Evolutionary conservation across 2,329 filamentous ascomycete genomes (phyloP), one percentile per base, ranked within the genome.

Genomic region (Colletotrichum brevisporum): DNA sequence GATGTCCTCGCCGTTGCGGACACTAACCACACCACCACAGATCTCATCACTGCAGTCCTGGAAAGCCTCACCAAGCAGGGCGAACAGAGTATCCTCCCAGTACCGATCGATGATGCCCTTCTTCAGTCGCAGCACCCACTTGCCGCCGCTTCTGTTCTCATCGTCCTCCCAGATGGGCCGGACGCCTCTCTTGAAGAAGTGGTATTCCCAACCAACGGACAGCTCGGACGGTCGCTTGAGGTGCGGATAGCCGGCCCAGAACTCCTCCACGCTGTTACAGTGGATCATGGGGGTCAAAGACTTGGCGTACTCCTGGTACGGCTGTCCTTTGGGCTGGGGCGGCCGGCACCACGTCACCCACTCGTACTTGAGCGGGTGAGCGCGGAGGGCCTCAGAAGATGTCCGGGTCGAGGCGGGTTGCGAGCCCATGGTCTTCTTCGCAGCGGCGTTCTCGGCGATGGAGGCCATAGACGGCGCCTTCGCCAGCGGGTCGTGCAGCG

Each of bases 311-410:
- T 98, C 95, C 75, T 91, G 88, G 76, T 86, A 91, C 48, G 89
- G 89, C 77, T 96, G 95, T 73, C 95, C 96, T 84, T 99, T 99
- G 73, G 94, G 95, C 75, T 97, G 97, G 57, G 96, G 96, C 47
- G 96, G 96, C 69, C 96, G 90, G 82, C 97, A 99, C 94, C 96
- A 98, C 79, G 98, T 94, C 41, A 97, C 91, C 96, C 96, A 99
- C 72, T 91, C 91, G 80, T 94, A 91, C 82, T 93, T 94, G 75
- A 98, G 86, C 24, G 69, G 71, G 58, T 72, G 69, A 26, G 75
- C 52, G 50, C 62, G 62, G 3, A 61, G 27, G 41, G 56, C 43
- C 65, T 71, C 71, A 21, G 69, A 69, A 27, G 69, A 72, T 50
- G 59, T 68, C 41, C 71, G 65, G 41, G 69, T 54, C 48, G 71